phyloP scores from a whole-genome alignment of 352 stramenopile genomes.

The Globisporangium sylvaticum region DNA sequence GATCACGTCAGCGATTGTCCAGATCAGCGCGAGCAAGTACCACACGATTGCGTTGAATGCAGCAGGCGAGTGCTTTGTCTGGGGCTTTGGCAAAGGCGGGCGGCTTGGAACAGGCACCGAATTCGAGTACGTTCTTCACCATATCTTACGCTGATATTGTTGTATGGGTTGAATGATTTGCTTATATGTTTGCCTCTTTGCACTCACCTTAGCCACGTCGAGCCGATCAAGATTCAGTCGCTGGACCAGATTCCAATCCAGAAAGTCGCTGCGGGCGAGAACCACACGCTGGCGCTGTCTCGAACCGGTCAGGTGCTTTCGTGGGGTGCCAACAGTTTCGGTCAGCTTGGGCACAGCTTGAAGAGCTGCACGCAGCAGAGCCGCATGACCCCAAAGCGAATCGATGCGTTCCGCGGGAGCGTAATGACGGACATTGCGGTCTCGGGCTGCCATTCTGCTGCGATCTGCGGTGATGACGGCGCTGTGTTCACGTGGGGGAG shows the following conservation, averaged over 20 bases:
- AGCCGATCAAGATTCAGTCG: slow-evolving; percentile 46
- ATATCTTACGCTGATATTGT: not conserved
- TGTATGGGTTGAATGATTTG: not conserved
- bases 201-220: slow-evolving; percentile 39
- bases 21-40: slow-evolving; percentile 78
- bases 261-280: slow-evolving; percentile 72
- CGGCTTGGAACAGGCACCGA: slow-evolving; percentile 71
- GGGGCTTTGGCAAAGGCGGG: slow-evolving; percentile 81
- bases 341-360: slow-evolving; percentile 60
- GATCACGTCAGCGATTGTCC: slow-evolving; percentile 40
- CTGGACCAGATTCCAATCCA: slow-evolving; percentile 54
- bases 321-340: slow-evolving; percentile 83
- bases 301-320: slow-evolving; percentile 66
- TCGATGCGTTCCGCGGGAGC: slow-evolving; percentile 62
- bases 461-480: slow-evolving; percentile 43
- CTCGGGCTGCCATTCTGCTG: slow-evolving; percentile 67
- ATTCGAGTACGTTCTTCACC: slow-evolving; percentile 51
- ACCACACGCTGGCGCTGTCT: slow-evolving; percentile 75
- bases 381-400: slow-evolving; percentile 62
- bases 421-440: slow-evolving; percentile 61
- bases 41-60: slow-evolving; percentile 72
- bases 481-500: slow-evolving; percentile 74
- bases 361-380: slow-evolving; percentile 56
- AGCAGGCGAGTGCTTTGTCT: slow-evolving; percentile 66
- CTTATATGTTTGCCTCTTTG: not conserved